phyloP scores from a whole-genome alignment of 176 grass and related monocot genomes.

The Puya raimondii region DNA sequence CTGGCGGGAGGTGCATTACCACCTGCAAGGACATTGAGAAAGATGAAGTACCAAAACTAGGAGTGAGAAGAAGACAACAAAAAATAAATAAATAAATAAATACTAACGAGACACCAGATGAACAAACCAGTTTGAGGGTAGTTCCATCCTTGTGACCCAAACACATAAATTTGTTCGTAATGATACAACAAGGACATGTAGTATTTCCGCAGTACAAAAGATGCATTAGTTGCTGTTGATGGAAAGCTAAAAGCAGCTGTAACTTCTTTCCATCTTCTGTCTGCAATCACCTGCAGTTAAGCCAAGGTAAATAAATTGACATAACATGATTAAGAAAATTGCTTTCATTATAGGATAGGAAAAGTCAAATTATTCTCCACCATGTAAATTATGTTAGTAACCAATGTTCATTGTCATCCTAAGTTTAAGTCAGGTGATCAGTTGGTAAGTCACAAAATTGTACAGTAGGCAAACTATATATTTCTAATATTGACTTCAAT shows the following conservation, averaged over 20 bases:
- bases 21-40: slow-evolving; percentile 20
- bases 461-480: background rate
- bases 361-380: background rate
- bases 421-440: too few relatives aligned
- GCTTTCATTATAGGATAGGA: slow-evolving; percentile 1
- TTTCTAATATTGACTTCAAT: too few relatives aligned
- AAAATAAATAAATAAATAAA: too few relatives aligned
- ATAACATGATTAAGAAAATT: background rate
- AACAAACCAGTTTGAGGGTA: slow-evolving; percentile 34
- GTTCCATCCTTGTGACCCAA: slow-evolving; percentile 47
- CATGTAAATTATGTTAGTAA: too few relatives aligned
- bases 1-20: slow-evolving; percentile 18
- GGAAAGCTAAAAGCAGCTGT: slow-evolving; percentile 79
- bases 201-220: slow-evolving; percentile 87
- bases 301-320: slow-evolving; percentile 6
- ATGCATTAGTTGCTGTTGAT: slow-evolving; percentile 78
- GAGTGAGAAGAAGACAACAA: slow-evolving; percentile 14
- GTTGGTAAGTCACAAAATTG: background rate
- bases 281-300: slow-evolving; percentile 59
- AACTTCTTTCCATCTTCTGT: slow-evolving; percentile 90
- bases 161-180: slow-evolving; percentile 85
- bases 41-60: background rate
- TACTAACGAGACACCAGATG: slow-evolving; percentile 15
- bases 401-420: too few relatives aligned
- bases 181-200: slow-evolving; percentile 76